A percentile compares a stretch with the other conserved stretches of the same genome.
Conservation (phyloP, 352 stramenopile genomes). For the Blastocystis sp. region DNA sequence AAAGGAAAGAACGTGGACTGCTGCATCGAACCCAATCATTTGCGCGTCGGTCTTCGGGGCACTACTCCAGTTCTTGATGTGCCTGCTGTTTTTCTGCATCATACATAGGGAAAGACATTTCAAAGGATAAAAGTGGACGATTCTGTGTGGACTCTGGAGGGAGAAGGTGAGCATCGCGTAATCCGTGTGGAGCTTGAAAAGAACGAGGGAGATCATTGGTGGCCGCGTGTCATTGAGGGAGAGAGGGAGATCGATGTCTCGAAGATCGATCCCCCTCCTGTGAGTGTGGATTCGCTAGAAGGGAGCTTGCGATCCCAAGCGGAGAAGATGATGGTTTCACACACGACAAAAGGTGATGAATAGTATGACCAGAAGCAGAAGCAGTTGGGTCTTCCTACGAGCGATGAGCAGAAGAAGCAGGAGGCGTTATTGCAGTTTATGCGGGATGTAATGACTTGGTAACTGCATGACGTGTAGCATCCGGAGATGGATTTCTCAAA, state of each 20-base stretch:
- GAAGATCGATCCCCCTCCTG: conserved; percentile 44
- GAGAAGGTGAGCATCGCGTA: not conserved
- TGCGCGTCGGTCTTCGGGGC: not conserved
- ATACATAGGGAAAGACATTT: conserved; percentile 8
- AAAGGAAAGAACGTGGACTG: conserved; percentile 23
- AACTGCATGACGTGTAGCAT: conserved; percentile 5
- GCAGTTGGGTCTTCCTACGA: not conserved
- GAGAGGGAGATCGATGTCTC: conserved; percentile 38
- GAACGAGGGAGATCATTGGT: conserved; percentile 62
- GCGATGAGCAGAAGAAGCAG: conserved; percentile 3
- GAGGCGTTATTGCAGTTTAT: conserved; percentile 25
- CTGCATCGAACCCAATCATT: conserved; percentile 7
- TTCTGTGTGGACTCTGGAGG: conserved; percentile 54
- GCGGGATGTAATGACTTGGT: not conserved
- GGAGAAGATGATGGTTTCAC: conserved; percentile 61
- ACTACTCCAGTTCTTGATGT: conserved; percentile 5
- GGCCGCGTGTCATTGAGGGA: conserved; percentile 19
- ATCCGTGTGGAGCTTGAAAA: conserved; percentile 45
- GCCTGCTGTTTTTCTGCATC: not conserved
- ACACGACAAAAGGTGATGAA: not conserved
- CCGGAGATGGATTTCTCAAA: conserved; percentile 37
- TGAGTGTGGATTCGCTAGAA: conserved; percentile 11
- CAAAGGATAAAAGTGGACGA: conserved; percentile 62
- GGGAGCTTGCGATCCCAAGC: conserved; percentile 30
- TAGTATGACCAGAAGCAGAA: conserved; percentile 36